These are phyloP conservation scores for Tylopilus plumbeoviolaceoides DNA, from an alignment of 768 basidiomycete genomes.

Conservation along the genomic window DNA sequence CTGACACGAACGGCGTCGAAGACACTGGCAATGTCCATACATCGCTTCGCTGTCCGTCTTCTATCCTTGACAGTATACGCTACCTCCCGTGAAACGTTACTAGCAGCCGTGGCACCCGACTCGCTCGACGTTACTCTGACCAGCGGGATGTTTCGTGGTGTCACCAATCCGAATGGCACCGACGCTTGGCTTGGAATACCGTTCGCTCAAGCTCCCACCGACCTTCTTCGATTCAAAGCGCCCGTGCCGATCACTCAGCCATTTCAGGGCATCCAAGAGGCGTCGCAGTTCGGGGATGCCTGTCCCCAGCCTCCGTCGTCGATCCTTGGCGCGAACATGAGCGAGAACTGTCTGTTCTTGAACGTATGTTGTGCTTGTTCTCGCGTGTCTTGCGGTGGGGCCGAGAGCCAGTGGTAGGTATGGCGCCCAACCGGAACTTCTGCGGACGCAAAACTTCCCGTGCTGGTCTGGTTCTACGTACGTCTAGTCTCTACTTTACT, in stretches of 20 bases:
- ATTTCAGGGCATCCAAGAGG: constrained; percentile 34
- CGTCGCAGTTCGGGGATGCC: constrained; percentile 49
- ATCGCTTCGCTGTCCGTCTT: neutral
- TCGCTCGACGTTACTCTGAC: constrained; percentile 35
- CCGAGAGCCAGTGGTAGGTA: constrained; percentile 3
- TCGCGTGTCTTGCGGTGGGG: neutral
- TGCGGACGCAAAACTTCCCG: constrained; percentile 7
- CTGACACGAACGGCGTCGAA: no score
- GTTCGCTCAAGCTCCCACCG: constrained; percentile 54
- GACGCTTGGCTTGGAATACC: constrained; percentile 62
- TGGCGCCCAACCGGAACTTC: constrained; percentile 14
- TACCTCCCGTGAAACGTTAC: neutral
- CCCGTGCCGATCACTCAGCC: constrained; percentile 40
- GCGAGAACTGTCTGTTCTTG: constrained; percentile 53
- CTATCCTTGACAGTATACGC: neutral
- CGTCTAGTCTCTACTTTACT: neutral
- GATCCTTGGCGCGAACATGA: constrained; percentile 39
- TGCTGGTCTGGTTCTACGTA: constrained; percentile 22
- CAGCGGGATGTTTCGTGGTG: constrained; percentile 47
- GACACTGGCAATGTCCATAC: neutral
- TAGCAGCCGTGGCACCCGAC: neutral
- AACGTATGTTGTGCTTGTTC: constrained; percentile 33
- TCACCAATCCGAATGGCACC: constrained; percentile 39
- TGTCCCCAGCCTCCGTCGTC: constrained; percentile 45
- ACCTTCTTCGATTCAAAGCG: constrained; percentile 52